These are phyloP conservation scores for Rubroboletus pulcherrimus DNA, from an alignment of 768 basidiomycete species.

Conservation along the genomic window DNA sequence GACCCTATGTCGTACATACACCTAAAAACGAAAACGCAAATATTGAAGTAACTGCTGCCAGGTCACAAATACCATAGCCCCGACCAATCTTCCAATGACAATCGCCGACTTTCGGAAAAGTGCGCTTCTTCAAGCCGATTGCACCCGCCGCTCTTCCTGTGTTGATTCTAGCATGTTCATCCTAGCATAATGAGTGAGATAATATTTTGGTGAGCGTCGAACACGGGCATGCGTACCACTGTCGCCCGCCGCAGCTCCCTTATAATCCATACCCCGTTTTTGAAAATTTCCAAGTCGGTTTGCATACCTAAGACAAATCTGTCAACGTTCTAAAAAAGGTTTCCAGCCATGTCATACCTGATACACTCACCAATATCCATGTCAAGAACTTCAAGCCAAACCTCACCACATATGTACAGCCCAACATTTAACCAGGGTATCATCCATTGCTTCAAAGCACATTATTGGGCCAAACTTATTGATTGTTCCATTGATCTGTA, in stretches of 20 bases:
- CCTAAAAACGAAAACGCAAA: neutral
- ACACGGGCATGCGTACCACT: slow-evolving; percentile 36
- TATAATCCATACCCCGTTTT: too few species aligned
- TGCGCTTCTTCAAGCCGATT: slow-evolving; percentile 5
- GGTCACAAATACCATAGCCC: slow-evolving; percentile 2
- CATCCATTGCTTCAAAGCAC: too few species aligned
- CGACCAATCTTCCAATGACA: slow-evolving; percentile 1
- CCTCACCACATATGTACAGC: too few species aligned
- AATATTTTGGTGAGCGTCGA: neutral
- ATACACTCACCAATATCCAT: too few species aligned
- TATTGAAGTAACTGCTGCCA: slow-evolving; percentile 6
- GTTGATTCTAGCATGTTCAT: slow-evolving; percentile 40
- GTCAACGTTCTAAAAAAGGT: too few species aligned
- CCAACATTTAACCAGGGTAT: too few species aligned
- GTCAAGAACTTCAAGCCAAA: too few species aligned
- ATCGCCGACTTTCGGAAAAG: slow-evolving; percentile 1
- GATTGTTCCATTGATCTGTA: too few species aligned
- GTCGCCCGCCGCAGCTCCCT: slow-evolving; percentile 46
- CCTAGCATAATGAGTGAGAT: neutral
- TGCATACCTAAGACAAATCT: too few species aligned
- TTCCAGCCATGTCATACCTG: too few species aligned
- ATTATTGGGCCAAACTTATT: too few species aligned
- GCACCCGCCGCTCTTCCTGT: slow-evolving; percentile 51
- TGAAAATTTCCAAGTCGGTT: too few species aligned
- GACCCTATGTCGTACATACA: neutral